Evolutionary conservation across 2,329 filamentous ascomycete genomes (phyloP).

Genomic region (Curvularia sp.): DNA sequence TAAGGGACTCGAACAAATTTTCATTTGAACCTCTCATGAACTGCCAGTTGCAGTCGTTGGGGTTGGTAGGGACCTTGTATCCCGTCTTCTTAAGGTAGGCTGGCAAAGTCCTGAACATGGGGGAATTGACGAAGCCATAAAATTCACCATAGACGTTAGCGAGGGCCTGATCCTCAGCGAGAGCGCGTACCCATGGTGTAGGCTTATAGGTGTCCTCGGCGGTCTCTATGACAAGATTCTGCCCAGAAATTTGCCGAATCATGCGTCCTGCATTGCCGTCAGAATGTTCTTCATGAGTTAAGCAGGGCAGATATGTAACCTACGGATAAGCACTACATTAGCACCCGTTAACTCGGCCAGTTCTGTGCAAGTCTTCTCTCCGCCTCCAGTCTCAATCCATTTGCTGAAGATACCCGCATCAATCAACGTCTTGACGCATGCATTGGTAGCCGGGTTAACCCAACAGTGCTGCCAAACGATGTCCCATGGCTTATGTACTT

Average conservation of each 20-base stretch:
- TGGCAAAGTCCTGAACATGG: constrained; percentile 12
- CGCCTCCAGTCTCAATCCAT: constrained; percentile 11
- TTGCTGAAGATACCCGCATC: constrained; percentile 13
- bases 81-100: constrained; percentile 12
- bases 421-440: constrained; percentile 14
- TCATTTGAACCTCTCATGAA: constrained; percentile 11
- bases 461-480: constrained; percentile 13
- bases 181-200: constrained; percentile 11
- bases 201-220: constrained; percentile 11
- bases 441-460: constrained; percentile 14
- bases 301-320: background rate
- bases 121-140: constrained; percentile 12
- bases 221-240: constrained; percentile 6
- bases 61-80: constrained; percentile 10
- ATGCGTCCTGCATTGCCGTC: background rate
- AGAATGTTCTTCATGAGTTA: background rate
- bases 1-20: constrained; percentile 12
- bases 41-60: constrained; percentile 14
- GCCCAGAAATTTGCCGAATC: background rate
- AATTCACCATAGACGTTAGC: constrained; percentile 14
- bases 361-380: constrained; percentile 9
- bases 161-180: constrained; percentile 12
- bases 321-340: background rate
- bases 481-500: constrained; percentile 13
- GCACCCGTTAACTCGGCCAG: constrained; percentile 1